phyloP scores from a whole-genome alignment of 1,139 yeast species.

The Scheffersomyces illinoinensis region DNA sequence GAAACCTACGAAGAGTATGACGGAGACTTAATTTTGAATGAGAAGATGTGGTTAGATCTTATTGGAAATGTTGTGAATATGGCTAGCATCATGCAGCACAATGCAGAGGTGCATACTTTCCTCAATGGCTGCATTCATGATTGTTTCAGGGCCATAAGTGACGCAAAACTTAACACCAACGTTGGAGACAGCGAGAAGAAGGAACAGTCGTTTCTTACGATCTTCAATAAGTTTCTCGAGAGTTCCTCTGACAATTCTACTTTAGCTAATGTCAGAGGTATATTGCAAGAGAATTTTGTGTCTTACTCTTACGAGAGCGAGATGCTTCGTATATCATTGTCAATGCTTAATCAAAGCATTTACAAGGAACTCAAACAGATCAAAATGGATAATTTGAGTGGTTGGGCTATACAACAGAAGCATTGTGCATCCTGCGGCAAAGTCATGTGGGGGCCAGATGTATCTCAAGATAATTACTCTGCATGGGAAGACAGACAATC shows the following conservation, averaged over 20 bases:
- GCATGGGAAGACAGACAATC: conserved; percentile 51
- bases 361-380: conserved; percentile 44
- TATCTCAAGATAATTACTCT: conserved; percentile 38
- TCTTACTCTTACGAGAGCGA: conserved; percentile 67
- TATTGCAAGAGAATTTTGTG: conserved; percentile 61
- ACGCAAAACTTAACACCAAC: conserved; percentile 32
- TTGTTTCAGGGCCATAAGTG: conserved; percentile 52
- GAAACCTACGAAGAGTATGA: conserved; percentile 15
- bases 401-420: conserved; percentile 58
- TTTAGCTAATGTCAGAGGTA: conserved; percentile 58
- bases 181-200: conserved; percentile 17
- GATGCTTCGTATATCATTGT: conserved; percentile 53
- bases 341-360: conserved; percentile 56
- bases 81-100: conserved; percentile 17
- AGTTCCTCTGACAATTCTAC: conserved; percentile 41
- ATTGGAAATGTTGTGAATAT: conserved; percentile 30
- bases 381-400: conserved; percentile 43
- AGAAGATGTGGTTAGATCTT: conserved; percentile 40
- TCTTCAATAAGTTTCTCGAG: conserved; percentile 52
- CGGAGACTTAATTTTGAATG: conserved; percentile 26
- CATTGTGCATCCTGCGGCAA: conserved; percentile 75
- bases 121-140: conserved; percentile 51
- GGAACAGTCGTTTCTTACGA: conserved; percentile 44
- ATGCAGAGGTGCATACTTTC: conserved; percentile 19
- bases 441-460: conserved; percentile 60